Evolutionary conservation across 1,139 yeast species (phyloP).

Genomic region (Trichomonascaceae sp.): DNA sequence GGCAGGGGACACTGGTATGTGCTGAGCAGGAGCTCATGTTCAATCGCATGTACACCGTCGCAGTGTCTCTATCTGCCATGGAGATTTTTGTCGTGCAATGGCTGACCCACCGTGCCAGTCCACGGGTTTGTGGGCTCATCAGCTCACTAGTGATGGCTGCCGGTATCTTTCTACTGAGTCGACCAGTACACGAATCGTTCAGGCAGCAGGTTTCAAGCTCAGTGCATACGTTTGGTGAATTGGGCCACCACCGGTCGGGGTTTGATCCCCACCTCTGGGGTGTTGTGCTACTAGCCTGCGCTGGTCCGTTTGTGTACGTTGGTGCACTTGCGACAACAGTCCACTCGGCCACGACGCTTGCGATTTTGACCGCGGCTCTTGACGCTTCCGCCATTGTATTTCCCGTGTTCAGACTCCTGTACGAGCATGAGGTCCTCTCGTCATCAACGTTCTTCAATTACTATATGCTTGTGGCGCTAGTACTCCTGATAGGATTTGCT

Average conservation of each 20-base stretch:
- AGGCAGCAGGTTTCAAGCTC: constrained; percentile 34
- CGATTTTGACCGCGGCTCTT: constrained; percentile 63
- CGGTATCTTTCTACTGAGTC: constrained; percentile 49
- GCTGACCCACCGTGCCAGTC: constrained; percentile 3
- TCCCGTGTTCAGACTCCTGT: constrained; percentile 49
- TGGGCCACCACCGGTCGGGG: constrained; percentile 21
- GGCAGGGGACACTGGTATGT: constrained; percentile 1
- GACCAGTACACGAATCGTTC: constrained; percentile 40
- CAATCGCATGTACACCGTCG: constrained; percentile 3
- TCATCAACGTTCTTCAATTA: constrained; percentile 44
- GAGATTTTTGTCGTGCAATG: constrained; percentile 2
- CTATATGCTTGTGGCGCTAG: constrained; percentile 60
- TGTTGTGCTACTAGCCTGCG: constrained; percentile 54
- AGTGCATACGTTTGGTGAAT: too few species aligned
- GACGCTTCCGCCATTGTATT: constrained; percentile 70
- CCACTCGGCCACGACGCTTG: constrained; percentile 57
- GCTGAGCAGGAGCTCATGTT: constrained; percentile 3
- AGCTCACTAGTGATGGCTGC: constrained; percentile 1
- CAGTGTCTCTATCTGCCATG: constrained; percentile 2
- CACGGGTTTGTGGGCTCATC: constrained; percentile 3
- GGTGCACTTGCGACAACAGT: constrained; percentile 65
- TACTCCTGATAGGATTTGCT: constrained; percentile 35
- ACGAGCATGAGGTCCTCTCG: constrained; percentile 31
- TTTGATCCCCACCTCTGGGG: constrained; percentile 55
- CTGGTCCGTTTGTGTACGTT: constrained; percentile 74